Evolutionary conservation across 345 rosid genomes (phyloP), one percentile per base, ranked within the genome.

Genomic region (Viola odorata): DNA sequence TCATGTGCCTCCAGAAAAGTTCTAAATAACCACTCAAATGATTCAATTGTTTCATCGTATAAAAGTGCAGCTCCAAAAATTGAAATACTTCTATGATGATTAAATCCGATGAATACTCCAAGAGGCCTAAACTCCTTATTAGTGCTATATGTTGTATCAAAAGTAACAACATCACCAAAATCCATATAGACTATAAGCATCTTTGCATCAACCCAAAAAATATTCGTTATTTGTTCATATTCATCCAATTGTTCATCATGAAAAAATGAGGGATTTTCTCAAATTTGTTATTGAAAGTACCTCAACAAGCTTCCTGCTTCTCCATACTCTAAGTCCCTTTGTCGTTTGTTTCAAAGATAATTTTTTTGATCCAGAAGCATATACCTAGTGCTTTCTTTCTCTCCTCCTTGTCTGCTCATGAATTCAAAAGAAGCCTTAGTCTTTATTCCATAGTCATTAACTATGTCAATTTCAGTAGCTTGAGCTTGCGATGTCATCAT

Each of bases 91-190:
- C n/a, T 52, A 63, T 63, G 67, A 23, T 63, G 58, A 41, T 63
- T 63, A 7, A 63, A 52, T 36, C 67, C 49, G 6, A 52, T 7
- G 53, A 63, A 63, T 48, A 55, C 58, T 1, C 41, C 58, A 2
- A 55, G 42, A 12, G 58, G 58, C 12, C 58, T 51, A 52, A 41
- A 53, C 37, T 63, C 58, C 13, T 40, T 50, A 23, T 63, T 37
- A 38, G 55, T 63, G 16, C 37, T 63, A 32, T 52, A 63, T 39
- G 57, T 51, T 5, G 57, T 63, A 40, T 63, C 67, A 63, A 63
- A 52, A 53, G 56, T 49, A 37, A 63, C n/a, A 3, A 63, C 58
- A 63, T 63, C 58, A 7, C 67, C 67, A 39, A 63, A 63, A 53
- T 63, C 41, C 11, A 41, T 42, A 52, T 51, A 63, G 48, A 51